Evolutionary conservation across 768 basidiomycete species (phyloP), one percentile per base, ranked within the genome.

Genomic region (Lactifluus volemus): DNA sequence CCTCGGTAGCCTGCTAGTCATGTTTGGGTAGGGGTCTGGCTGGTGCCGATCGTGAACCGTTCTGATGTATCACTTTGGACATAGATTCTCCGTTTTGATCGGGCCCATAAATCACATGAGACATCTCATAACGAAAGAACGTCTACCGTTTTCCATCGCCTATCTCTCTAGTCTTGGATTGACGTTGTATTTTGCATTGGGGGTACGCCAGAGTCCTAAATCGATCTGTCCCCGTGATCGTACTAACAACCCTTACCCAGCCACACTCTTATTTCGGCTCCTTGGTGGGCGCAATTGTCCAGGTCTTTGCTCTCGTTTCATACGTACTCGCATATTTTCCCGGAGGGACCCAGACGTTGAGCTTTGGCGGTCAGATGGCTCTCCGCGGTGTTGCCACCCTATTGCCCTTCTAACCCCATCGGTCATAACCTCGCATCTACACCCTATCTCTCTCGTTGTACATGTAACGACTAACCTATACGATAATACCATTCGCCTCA

Each of bases 281-380:
- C 1, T 74, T 99, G 42, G 70, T 97, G 56, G 84, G 84, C 36
- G 93, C 89, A 12, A 81, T 85, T 39, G 78, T 97, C 4, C 94
- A 92, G 83, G 84, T 97, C 44, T 75, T 89, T 48, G 85, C 95
- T 2, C 82, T 99, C 17, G 77, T 97, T 14, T 80, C 88, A 14
- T 99, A 99, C 70, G 80, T 98, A 7, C 78, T 93, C 17, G 94
- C 94, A 0, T 98, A 98, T 75, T 98, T 99, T 74, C 97, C 97
- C 19, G 94, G 91, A 10, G 96, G 88, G 32, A 80, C 79, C 32
- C 85, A 87, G 67, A 92, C 92, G 1, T 77, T 93, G 21, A 83
- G 87, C 21, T 80, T 93, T 68, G 92, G 92, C 6, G 84, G 84
- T 38, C 84, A 86, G 57, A 77, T 93, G 66, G 88, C 90, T 1